Conservation (phyloP, 2,329 filamentous ascomycete genomes). For the Plectosphaerella plurivora region DNA sequence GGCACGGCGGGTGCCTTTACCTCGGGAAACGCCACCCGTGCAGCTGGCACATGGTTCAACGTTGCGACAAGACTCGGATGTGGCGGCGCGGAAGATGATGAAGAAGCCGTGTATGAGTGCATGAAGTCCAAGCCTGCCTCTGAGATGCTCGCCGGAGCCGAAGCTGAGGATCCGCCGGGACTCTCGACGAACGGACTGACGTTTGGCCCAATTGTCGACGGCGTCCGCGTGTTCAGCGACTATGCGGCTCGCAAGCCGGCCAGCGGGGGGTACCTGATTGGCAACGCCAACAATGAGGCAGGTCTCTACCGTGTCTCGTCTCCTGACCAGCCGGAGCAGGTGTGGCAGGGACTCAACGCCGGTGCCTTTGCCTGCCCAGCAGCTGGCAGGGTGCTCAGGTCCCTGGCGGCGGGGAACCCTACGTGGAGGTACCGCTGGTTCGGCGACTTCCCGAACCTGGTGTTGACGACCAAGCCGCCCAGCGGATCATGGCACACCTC, state of each 20-base stretch:
- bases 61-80: slow-evolving; percentile 18
- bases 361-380: slow-evolving; percentile 26
- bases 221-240: slow-evolving; percentile 6
- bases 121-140: slow-evolving; percentile 1
- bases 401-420: slow-evolving; percentile 18
- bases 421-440: slow-evolving; percentile 33
- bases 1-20: slow-evolving; percentile 3
- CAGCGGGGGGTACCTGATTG: slow-evolving; percentile 15
- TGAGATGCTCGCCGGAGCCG: too few species aligned
- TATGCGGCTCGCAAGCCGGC: slow-evolving; percentile 6
- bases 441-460: slow-evolving; percentile 27
- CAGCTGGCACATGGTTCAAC: slow-evolving; percentile 9
- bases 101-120: slow-evolving; percentile 14
- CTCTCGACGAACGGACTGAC: slow-evolving; percentile 1
- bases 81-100: slow-evolving; percentile 16
- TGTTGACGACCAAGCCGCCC: slow-evolving; percentile 18
- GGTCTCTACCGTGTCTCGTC: slow-evolving; percentile 20
- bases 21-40: background rate
- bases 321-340: slow-evolving; percentile 13
- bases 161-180: background rate
- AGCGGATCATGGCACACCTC: slow-evolving; percentile 26
- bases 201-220: slow-evolving; percentile 5
- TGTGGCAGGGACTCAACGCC: slow-evolving; percentile 21
- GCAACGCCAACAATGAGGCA: slow-evolving; percentile 26
- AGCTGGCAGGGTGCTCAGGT: slow-evolving; percentile 16